Percentiles rank a stretch among this genome's conserved stretches.
These are phyloP conservation scores for Turnera subulata DNA, from an alignment of 345 rosid species.

Conservation along the genomic window DNA sequence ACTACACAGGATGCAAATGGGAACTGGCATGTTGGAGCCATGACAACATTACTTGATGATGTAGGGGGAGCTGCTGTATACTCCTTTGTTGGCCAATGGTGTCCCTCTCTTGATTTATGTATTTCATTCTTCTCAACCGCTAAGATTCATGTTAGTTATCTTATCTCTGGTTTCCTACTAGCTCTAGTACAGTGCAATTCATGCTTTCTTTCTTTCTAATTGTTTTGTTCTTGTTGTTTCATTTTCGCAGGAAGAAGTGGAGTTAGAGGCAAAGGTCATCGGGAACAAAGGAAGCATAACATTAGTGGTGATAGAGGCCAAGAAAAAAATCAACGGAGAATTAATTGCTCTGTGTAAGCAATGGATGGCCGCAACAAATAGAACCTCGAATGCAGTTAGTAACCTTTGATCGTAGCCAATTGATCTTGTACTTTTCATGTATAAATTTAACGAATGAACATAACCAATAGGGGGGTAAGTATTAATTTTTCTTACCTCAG, in stretches of 20 bases:
- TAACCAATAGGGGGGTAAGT: too few species aligned
- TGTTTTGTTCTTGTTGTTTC: too few species aligned
- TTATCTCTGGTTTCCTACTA: too few species aligned
- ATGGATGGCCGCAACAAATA: constrained; percentile 49
- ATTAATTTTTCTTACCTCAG: too few species aligned
- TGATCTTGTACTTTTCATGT: too few species aligned
- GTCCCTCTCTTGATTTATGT: constrained; percentile 41
- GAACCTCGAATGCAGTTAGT: constrained; percentile 13
- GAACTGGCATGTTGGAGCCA: constrained; percentile 54
- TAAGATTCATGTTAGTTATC: constrained; percentile 37
- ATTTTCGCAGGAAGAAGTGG: constrained; percentile 55
- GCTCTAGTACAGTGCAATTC: too few species aligned
- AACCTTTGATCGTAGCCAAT: constrained; percentile 52
- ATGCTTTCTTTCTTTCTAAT: too few species aligned
- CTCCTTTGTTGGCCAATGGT: constrained; percentile 27
- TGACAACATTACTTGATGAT: constrained; percentile 43
- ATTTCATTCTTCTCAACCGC: constrained; percentile 44
- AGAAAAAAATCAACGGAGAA: constrained; percentile 32
- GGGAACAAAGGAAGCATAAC: constrained; percentile 42
- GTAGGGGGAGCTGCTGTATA: constrained; percentile 43
- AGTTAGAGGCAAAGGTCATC: constrained; percentile 49
- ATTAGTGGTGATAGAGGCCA: constrained; percentile 38
- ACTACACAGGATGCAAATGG: constrained; percentile 33
- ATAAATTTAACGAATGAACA: too few species aligned
- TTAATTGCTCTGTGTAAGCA: constrained; percentile 53